Evolutionary conservation across 2,329 filamentous ascomycete species (phyloP), one percentile per base, ranked within the genome.

Genomic region (Fusarium pseudocircinatum): DNA sequence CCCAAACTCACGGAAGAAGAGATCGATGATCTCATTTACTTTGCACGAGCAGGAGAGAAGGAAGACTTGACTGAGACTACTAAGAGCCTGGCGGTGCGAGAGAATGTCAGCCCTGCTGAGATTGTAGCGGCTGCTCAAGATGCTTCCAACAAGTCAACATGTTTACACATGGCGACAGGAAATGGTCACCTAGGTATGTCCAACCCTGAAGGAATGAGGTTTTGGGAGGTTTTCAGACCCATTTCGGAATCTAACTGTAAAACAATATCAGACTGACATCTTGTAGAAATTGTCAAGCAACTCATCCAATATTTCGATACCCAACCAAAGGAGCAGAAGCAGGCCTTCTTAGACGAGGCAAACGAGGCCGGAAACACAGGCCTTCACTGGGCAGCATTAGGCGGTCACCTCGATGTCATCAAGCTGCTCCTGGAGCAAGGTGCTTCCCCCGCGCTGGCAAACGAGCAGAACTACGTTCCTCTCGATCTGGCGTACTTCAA

Each of bases 301-400:
- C 78, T 88, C 50, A 76, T 88, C 8, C 75, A 78, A n/a, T 81
- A 82, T 69, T 86, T 88, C 69, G 76, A 83, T 32, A 75, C 73
- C n/a, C 81, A 79, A 49, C 82, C 82, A 52, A 81, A 81, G 65
- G 80, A 81, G 39, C 83, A 84, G 69, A 84, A 83, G 72, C 83
- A 85, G 72, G 80, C 86, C 2, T 90, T 92, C 74, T 82, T 95
- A 30, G 92, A 94, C 76, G 85, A 87, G 6, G 86, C 89, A 69
- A 99, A 99, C 79, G 86, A 90, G 70, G 92, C 93, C 50, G 95
- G 95, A 49, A 98, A 98, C 84, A 98, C 96, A 2, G 90, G 94
- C 1, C 86, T 99, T 65, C 96, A 99, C 84, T 98, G 95, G 95
- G 96, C 96, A 1, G 93, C 94, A 1, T 85, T 98, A 62, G 96